These are phyloP conservation scores for Anisodus tanguticus DNA, from an alignment of 257 asterid genomes.

Conservation along the genomic window DNA sequence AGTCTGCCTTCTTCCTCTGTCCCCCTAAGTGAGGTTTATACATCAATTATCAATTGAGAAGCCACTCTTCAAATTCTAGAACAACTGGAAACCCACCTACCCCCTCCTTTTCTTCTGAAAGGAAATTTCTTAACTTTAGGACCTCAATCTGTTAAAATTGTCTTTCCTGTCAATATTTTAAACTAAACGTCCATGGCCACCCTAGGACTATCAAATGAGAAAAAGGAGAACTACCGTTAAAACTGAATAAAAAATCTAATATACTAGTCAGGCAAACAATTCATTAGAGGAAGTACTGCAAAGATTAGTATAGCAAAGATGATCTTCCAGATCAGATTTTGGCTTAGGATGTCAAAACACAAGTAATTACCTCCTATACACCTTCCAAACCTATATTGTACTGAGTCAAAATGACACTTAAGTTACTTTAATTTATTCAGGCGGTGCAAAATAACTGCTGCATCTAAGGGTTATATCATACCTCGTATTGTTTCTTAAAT, in stretches of 20 bases:
- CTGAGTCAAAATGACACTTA: slow-evolving; percentile 15
- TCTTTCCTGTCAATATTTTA: not conserved
- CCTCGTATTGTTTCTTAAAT: slow-evolving; percentile 62
- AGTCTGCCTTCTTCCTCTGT: not conserved
- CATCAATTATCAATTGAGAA: not conserved
- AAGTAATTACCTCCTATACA: not conserved
- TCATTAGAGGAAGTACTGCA: slow-evolving; percentile 7
- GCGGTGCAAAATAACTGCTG: not conserved
- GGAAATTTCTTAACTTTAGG: not conserved
- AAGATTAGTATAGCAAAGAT: not conserved
- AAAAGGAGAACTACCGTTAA: not conserved
- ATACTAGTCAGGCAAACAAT: not conserved
- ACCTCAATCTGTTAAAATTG: not conserved
- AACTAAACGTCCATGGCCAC: not conserved
- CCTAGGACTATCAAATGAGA: not conserved
- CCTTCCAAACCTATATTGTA: slow-evolving; percentile 5
- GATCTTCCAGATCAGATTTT: not conserved
- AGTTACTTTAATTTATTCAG: not conserved
- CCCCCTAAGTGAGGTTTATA: not conserved
- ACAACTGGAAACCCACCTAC: not conserved
- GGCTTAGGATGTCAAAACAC: not conserved
- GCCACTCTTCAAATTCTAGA: not conserved
- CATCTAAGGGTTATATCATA: slow-evolving; percentile 34
- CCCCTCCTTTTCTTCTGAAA: not conserved
- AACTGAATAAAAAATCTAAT: not conserved